Base-by-base conservation (phyloP, 2,329 filamentous ascomycete species). In the Penicillium sp. region DNA sequence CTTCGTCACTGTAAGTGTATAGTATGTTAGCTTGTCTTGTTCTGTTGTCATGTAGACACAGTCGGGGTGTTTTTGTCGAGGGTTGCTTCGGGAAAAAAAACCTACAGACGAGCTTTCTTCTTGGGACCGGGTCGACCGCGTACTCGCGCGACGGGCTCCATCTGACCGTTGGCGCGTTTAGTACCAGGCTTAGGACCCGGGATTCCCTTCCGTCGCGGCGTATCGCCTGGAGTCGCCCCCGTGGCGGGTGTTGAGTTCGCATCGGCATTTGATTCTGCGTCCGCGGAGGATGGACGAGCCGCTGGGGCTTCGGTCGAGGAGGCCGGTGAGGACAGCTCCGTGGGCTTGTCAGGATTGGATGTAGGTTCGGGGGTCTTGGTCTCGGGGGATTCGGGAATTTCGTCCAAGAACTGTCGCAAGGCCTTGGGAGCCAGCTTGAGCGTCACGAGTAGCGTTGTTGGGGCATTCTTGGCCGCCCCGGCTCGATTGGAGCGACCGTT, bases 81-180 rank as follows among this genome's bases (percentile, higher is more conserved):
- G 26, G 12, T 19, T 12, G 13, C 1, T 30, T 49, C 22, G 42
- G 7, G n/a, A 17, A 24, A 50, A 24, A 50, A 42, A 90, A 90
- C 93, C 81, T 90, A 97, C 94, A 97, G 81, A 84, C 91, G 89
- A 68, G 91, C 89, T 82, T 96, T 97, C 87, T 97, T 97, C 86
- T 97, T 98, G 0, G 94, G 94, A 7, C 94, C 94, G 7, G 95
- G 94, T 82, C 96, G 96, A 75, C 91, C 91, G 75, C 91, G 84
- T 58, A 89, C 83, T 78, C 91, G 72, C 81, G 78, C 72, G 76
- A 80, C 78, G 79, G 82, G 72, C 78, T 80, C 61, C 78, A 76
- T 64, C 79, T 66, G 65, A 4, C 67, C 66, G 50, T 69, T 70
- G 58, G 63, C 79, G 74, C 88, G 83, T 79, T 91, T 90, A 61